Evolutionary conservation across 176 grass and related monocot genomes (phyloP).

Genomic region (Paspalum notatum): DNA sequence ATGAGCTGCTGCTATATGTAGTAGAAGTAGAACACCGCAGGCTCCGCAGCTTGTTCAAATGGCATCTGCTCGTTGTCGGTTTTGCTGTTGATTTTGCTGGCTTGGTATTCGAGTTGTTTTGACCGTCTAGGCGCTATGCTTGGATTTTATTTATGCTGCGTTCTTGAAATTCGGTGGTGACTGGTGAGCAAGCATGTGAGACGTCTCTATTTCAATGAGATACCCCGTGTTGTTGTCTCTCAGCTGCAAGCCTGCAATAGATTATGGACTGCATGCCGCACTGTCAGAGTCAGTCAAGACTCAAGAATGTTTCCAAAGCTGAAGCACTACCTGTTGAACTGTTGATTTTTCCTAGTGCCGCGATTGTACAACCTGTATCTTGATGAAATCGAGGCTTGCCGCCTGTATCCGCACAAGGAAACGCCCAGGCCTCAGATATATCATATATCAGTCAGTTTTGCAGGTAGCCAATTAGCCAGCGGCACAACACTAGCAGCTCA

Average conservation of each 20-base stretch:
- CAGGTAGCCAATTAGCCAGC: too few relatives aligned
- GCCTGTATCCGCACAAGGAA: too few relatives aligned
- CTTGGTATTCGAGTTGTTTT: neutral
- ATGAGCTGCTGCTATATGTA: slow-evolving; percentile 22
- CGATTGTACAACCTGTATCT: too few relatives aligned
- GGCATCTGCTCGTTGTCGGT: neutral
- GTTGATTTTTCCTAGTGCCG: neutral
- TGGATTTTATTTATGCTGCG: neutral
- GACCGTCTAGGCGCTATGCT: neutral
- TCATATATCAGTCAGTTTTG: too few relatives aligned
- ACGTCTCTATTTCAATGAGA: too few relatives aligned
- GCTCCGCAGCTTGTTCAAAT: slow-evolving; percentile 26
- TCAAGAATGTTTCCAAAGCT: slow-evolving; percentile 8
- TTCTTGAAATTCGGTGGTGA: neutral
- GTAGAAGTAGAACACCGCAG: slow-evolving; percentile 4
- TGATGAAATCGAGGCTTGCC: too few relatives aligned
- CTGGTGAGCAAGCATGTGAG: neutral
- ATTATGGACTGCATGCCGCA: too few relatives aligned
- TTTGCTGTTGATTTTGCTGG: neutral
- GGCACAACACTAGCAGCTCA: too few relatives aligned
- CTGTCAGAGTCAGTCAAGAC: neutral
- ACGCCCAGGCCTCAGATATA: too few relatives aligned
- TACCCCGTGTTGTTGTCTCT: too few relatives aligned
- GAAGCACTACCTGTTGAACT: neutral
- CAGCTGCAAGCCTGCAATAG: too few relatives aligned